Conservation (phyloP, 306 rosid species). For the Biancaea sappan region DNA sequence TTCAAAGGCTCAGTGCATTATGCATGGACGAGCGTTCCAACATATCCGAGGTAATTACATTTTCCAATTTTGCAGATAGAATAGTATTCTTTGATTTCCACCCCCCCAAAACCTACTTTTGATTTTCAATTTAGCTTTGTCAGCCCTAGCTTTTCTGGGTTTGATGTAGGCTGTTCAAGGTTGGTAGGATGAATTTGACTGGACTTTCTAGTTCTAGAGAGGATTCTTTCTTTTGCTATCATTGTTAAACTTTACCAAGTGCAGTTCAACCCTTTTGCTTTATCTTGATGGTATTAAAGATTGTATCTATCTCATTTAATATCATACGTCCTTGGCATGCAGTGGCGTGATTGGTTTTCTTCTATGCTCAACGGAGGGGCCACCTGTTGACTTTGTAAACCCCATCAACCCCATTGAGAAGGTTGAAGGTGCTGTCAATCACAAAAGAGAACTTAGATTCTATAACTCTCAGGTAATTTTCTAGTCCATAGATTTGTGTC, state of each 20-base stretch:
- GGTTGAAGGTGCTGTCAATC: slow-evolving; percentile 69
- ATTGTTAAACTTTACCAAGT: background rate
- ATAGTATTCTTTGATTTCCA: background rate
- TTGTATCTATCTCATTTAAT: slow-evolving; percentile 10
- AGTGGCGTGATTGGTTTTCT: slow-evolving; percentile 93
- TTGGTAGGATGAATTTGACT: background rate
- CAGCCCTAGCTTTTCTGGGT: background rate
- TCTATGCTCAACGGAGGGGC: slow-evolving; percentile 86
- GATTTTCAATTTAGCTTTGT: background rate
- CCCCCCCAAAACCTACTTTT: slow-evolving; percentile 1
- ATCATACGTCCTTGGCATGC: slow-evolving; percentile 29
- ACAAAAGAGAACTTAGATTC: slow-evolving; percentile 74
- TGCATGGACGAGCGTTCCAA: slow-evolving; percentile 74
- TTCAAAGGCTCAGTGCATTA: slow-evolving; percentile 67
- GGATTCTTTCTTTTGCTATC: background rate
- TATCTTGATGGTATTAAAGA: background rate
- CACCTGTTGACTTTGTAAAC: slow-evolving; percentile 71
- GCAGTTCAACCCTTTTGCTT: slow-evolving; percentile 16
- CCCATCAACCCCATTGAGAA: slow-evolving; percentile 92
- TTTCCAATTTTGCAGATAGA: background rate
- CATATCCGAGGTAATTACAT: slow-evolving; percentile 74
- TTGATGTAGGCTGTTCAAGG: background rate
- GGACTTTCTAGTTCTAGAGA: too few species aligned
- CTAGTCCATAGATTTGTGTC: background rate
- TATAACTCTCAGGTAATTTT: slow-evolving; percentile 80